A percentile compares a stretch with the other conserved stretches of the same genome.
Evolutionary conservation across 2,329 filamentous ascomycete species (phyloP).

Genomic region (Fusarium torulosum): DNA sequence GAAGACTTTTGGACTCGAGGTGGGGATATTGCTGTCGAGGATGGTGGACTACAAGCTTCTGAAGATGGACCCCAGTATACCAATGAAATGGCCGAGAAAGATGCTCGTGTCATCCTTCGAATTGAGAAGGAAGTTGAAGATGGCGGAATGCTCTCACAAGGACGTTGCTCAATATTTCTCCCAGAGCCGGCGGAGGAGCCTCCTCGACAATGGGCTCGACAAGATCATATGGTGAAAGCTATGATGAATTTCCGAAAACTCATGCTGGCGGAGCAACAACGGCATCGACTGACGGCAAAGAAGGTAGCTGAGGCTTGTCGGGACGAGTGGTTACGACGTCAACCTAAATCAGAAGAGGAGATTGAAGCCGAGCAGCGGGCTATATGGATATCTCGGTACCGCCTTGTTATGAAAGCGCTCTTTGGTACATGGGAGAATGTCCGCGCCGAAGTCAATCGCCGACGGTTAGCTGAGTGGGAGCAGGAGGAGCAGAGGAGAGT

Average conservation of each 20-base stretch:
- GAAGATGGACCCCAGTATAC: conserved; percentile 71
- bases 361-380: conserved; percentile 82
- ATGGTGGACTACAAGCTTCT: conserved; percentile 67
- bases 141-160: conserved; percentile 79
- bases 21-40: conserved; percentile 65
- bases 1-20: conserved; percentile 69
- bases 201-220: conserved; percentile 83
- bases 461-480: conserved; percentile 72
- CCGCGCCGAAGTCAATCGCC: conserved; percentile 69
- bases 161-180: conserved; percentile 77
- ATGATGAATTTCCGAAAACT: conserved; percentile 84
- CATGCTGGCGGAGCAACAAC: conserved; percentile 81
- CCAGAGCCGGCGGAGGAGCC: conserved; percentile 81
- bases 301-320: conserved; percentile 81
- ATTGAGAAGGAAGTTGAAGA: conserved; percentile 80
- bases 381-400: conserved; percentile 76
- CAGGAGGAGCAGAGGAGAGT: conserved; percentile 73
- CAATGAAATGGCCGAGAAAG: conserved; percentile 71
- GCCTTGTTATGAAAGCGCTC: conserved; percentile 72
- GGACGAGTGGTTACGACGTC: conserved; percentile 79
- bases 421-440: conserved; percentile 75
- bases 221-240: conserved; percentile 86
- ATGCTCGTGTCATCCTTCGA: conserved; percentile 76
- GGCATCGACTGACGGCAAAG: conserved; percentile 83
- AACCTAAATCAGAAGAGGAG: conserved; percentile 83